These are phyloP conservation scores for Hygrophila difformis DNA, from an alignment of 257 asterid species.

Conservation along the genomic window DNA sequence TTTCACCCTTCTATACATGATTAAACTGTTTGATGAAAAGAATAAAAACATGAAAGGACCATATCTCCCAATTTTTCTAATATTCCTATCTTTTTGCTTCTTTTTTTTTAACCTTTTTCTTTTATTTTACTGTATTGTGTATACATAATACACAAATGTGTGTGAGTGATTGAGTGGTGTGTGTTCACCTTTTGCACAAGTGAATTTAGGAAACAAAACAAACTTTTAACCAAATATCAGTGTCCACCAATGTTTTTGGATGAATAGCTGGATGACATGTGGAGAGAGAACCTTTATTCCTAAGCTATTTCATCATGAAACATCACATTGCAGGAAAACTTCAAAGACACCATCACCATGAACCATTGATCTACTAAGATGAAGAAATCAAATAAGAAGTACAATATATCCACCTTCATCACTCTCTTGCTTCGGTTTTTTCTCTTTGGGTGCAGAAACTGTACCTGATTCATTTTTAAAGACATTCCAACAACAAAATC, in stretches of 20 bases:
- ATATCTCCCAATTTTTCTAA: background rate
- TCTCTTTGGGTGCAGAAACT: conserved; percentile 46
- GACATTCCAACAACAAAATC: conserved; percentile 3
- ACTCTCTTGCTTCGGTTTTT: conserved; percentile 51
- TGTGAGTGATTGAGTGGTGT: too few species aligned
- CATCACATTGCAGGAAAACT: background rate
- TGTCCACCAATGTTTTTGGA: background rate
- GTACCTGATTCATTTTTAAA: conserved; percentile 14
- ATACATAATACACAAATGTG: too few species aligned
- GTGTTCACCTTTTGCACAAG: too few species aligned
- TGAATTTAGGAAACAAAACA: background rate
- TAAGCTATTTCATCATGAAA: background rate
- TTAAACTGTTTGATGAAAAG: too few species aligned
- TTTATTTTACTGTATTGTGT: too few species aligned
- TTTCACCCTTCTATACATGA: background rate
- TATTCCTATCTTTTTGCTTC: background rate
- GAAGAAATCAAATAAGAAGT: conserved; percentile 5
- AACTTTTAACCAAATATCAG: background rate
- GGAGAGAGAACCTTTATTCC: background rate
- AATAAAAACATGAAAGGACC: background rate
- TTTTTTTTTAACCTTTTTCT: too few species aligned
- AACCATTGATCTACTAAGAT: background rate
- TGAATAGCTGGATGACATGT: background rate
- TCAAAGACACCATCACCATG: background rate
- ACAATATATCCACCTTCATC: conserved; percentile 49